Percentiles rank a stretch among this genome's conserved stretches.
These are phyloP conservation scores for Euphrasia arctica DNA, from an alignment of 305 asterid genomes.

Conservation along the genomic window DNA sequence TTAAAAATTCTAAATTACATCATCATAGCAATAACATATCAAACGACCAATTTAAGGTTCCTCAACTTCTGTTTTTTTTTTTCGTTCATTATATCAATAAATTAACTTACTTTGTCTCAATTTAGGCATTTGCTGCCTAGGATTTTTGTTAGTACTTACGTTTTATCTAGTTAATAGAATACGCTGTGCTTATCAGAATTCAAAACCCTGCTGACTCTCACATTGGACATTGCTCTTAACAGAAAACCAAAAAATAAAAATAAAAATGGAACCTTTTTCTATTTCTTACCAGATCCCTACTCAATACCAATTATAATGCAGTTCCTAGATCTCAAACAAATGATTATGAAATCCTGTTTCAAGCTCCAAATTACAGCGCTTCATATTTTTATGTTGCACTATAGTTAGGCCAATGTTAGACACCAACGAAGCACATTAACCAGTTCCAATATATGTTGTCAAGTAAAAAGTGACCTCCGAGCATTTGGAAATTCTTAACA, in stretches of 20 bases:
- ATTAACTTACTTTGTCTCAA: background rate
- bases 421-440: background rate
- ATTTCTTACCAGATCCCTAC: background rate
- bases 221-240: background rate
- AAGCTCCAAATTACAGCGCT: conserved; percentile 10
- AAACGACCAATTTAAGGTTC: background rate
- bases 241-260: background rate
- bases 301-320: background rate
- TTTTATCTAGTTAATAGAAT: background rate
- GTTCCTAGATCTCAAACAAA: conserved; percentile 18
- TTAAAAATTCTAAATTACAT: background rate
- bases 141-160: background rate
- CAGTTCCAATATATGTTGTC: conserved; percentile 13
- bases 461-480: background rate
- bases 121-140: background rate
- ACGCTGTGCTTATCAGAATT: background rate
- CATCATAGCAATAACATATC: background rate
- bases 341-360: conserved; percentile 1
- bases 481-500: conserved; percentile 3
- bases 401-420: background rate
- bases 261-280: background rate
- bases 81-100: background rate
- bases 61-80: background rate
- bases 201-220: background rate
- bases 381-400: conserved; percentile 13